phyloP scores from a whole-genome alignment of 2,329 filamentous ascomycete species.

The Cladophialophora yegresii region DNA sequence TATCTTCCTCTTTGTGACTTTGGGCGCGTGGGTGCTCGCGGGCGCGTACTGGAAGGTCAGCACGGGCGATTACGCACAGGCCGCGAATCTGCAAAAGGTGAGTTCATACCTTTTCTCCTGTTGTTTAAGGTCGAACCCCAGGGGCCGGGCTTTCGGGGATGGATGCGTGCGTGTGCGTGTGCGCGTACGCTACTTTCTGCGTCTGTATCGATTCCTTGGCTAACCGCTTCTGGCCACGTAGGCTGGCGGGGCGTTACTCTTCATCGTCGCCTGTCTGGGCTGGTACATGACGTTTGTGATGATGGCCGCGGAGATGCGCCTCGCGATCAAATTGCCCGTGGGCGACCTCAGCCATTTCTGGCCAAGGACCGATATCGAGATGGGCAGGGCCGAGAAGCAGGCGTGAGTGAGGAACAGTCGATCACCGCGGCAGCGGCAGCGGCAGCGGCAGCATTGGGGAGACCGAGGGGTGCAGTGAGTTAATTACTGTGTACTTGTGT shows the following conservation, averaged over 20 bases:
- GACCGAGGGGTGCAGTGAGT: neutral
- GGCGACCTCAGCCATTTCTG: constrained; percentile 35
- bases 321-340: constrained; percentile 32
- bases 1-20: constrained; percentile 34
- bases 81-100: constrained; percentile 33
- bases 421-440: neutral
- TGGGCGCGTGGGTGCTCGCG: constrained; percentile 32
- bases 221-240: too few relatives aligned
- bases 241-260: constrained; percentile 34
- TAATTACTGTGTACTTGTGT: neutral
- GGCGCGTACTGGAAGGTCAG: constrained; percentile 36
- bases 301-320: constrained; percentile 36
- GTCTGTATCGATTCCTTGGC: too few relatives aligned
- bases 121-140: neutral
- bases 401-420: constrained; percentile 9
- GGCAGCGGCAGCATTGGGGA: neutral
- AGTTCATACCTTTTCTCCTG: neutral
- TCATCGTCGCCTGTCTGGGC: constrained; percentile 32
- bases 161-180: too few relatives aligned
- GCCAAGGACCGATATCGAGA: constrained; percentile 32
- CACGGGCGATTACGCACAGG: constrained; percentile 29
- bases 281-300: constrained; percentile 37
- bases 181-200: too few relatives aligned
- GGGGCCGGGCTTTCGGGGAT: too few relatives aligned
- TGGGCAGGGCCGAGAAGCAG: constrained; percentile 30